Base-by-base conservation (phyloP, 2,329 filamentous ascomycete species). In the Stagonosporopsis cucurbitacearum region DNA sequence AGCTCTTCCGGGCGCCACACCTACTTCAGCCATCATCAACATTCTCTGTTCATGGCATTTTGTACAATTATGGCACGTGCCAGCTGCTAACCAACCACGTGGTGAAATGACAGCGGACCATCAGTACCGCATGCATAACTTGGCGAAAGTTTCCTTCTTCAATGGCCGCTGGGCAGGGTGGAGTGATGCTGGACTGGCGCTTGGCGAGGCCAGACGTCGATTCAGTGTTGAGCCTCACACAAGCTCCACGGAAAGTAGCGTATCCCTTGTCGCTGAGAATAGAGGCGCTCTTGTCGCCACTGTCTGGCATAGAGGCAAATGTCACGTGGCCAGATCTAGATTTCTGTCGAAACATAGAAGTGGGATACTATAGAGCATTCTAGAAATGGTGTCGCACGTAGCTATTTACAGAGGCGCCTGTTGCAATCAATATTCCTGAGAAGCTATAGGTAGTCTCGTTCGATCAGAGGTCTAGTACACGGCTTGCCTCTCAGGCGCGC, bases 1-100 rank as follows among this genome's bases (percentile, higher is more conserved):
- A 53, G 49, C 49, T 57, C 32, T 28, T 30, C 54, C 54, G 49
- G 37, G 48, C 54, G 54, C 54, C 49, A 57, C 49, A 57, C 48
- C 43, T 45, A 26, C 32, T 46, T 26, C 23, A 36, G 28, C 30
- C 42, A 51, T 36, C 42, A 47, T 30, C 20, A 19, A 17, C 13
- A 36, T n/a, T 32, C 53, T 47, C 42, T 51, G 37, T 33, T 32
- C 26, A 48, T 43, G 17, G 15, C 17, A 33, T 44, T 26, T 26
- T 22, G 30, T 50, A 39, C 37, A 44, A 47, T 39, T 48, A 17
- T 35, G 41, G 37, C 41, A 28, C 36, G 36, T 36, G 37, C 36
- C 20, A 23, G 47, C 19, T 39, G 53, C 47, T 33, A 39, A 47
- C 43, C 42, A 46, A 39, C 53, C 53, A 56, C 53, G 53, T 56